Conservation (phyloP, 1,284 basidiomycete species). For the Trametes sp. region DNA sequence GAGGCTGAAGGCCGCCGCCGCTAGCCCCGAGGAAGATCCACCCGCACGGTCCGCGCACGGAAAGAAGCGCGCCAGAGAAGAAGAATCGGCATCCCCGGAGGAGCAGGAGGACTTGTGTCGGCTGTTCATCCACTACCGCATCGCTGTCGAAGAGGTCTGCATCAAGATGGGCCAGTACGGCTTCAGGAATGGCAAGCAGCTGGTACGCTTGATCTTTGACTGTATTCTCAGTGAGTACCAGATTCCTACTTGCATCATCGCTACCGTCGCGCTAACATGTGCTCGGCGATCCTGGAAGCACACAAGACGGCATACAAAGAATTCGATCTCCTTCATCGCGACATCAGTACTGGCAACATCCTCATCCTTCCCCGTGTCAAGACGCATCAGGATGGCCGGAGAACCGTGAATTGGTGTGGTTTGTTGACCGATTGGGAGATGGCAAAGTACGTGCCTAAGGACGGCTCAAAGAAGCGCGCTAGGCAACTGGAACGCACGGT, state of each 20-base stretch:
- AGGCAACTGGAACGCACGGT: slow-evolving; percentile 10
- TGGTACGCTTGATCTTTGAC: slow-evolving; percentile 2
- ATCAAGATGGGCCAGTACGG: neutral
- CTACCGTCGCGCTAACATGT: too few relatives aligned
- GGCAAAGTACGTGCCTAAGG: slow-evolving; percentile 1
- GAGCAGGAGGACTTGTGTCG: slow-evolving; percentile 12
- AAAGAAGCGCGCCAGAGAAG: neutral
- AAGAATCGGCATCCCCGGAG: neutral
- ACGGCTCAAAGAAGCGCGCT: neutral
- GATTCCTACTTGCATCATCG: neutral
- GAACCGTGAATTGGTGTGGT: slow-evolving; percentile 3
- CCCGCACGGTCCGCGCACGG: neutral
- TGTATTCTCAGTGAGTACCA: slow-evolving; percentile 6
- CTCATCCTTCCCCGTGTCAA: slow-evolving; percentile 12
- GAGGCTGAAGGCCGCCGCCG: neutral
- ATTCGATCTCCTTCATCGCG: slow-evolving; percentile 15
- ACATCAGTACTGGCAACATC: slow-evolving; percentile 25
- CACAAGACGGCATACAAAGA: neutral
- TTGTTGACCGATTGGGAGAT: slow-evolving; percentile 25
- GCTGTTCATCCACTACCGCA: slow-evolving; percentile 21
- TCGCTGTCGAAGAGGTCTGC: slow-evolving; percentile 23
- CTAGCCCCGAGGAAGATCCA: too few relatives aligned
- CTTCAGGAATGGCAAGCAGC: slow-evolving; percentile 6
- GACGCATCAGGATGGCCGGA: neutral
- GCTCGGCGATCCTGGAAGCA: slow-evolving; percentile 6